A percentile compares a stretch with the other conserved stretches of the same genome.
Evolutionary conservation across 1,284 basidiomycete species (phyloP).

Genomic region (Cutaneotrichosporon cutaneum): DNA sequence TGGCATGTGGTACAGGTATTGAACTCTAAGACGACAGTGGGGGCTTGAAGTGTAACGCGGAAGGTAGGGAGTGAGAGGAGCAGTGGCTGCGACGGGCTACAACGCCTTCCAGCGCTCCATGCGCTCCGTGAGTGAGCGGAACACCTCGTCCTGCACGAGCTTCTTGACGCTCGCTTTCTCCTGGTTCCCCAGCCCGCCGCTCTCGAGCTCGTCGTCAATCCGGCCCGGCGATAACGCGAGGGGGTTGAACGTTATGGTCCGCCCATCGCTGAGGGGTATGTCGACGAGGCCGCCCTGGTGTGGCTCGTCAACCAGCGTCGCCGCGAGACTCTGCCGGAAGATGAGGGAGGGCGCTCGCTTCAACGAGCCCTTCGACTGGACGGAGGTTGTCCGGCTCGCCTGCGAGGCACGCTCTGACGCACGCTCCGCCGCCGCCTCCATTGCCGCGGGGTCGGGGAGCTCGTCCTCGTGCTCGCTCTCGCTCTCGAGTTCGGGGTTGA

Average conservation of each 20-base stretch:
- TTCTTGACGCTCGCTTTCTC: slow-evolving; percentile 28
- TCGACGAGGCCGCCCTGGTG: slow-evolving; percentile 18
- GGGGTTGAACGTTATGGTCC: slow-evolving; percentile 41
- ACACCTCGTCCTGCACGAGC: slow-evolving; percentile 30
- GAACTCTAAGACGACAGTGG: slow-evolving; percentile 6
- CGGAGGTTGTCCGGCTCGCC: not conserved
- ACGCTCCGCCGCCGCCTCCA: slow-evolving; percentile 30
- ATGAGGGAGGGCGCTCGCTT: slow-evolving; percentile 36
- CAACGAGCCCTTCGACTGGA: not conserved
- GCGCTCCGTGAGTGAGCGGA: slow-evolving; percentile 32
- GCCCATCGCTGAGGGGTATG: slow-evolving; percentile 38
- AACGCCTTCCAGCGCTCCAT: slow-evolving; percentile 41
- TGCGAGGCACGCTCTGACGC: slow-evolving; percentile 1
- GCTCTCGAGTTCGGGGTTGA: slow-evolving; percentile 17
- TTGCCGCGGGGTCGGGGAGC: slow-evolving; percentile 45
- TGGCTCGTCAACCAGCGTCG: not conserved
- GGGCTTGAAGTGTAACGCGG: not conserved
- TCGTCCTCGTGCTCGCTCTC: slow-evolving; percentile 31
- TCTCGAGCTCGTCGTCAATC: slow-evolving; percentile 40
- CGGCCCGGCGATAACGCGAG: slow-evolving; percentile 32
- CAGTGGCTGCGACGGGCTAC: too few species aligned
- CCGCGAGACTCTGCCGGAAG: slow-evolving; percentile 38
- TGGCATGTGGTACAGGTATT: slow-evolving; percentile 1
- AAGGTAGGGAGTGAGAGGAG: not conserved
- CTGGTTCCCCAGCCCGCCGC: slow-evolving; percentile 32